A percentile compares a stretch with the other conserved stretches of the same genome.
These are phyloP conservation scores for Fusarium paranaense DNA, from an alignment of 2,329 filamentous ascomycete species.

Conservation along the genomic window DNA sequence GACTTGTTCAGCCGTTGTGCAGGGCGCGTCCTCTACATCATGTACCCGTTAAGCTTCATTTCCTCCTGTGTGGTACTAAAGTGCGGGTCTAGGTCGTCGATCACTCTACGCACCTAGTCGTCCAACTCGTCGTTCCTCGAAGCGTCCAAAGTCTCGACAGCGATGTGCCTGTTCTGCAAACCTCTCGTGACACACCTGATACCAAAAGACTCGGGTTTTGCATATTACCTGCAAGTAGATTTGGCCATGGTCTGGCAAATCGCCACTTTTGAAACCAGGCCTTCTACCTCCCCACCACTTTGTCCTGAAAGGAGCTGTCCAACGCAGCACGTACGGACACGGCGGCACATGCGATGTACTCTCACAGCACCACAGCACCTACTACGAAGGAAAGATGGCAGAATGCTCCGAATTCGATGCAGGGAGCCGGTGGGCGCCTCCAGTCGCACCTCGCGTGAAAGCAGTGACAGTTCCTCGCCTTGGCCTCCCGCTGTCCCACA, in stretches of 20 bases:
- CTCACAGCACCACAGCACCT: conserved; percentile 19
- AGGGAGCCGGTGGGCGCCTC: conserved; percentile 42
- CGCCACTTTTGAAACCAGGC: not conserved
- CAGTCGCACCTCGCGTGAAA: conserved; percentile 37
- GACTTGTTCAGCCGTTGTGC: conserved; percentile 14
- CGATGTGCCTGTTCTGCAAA: not conserved
- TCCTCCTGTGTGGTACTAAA: not conserved
- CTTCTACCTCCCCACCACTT: not conserved
- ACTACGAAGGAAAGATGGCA: conserved; percentile 35
- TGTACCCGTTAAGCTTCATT: conserved; percentile 2
- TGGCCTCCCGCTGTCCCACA: conserved; percentile 44
- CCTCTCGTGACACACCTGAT: not conserved
- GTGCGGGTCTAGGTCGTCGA: not conserved
- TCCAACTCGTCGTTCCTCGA: not conserved
- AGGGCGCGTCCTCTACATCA: not conserved
- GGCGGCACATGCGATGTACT: conserved; percentile 31
- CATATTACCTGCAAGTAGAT: not conserved
- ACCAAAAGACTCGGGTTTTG: not conserved
- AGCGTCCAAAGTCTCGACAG: not conserved
- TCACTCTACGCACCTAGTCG: not conserved
- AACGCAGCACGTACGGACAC: conserved; percentile 22
- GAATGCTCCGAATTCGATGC: conserved; percentile 43
- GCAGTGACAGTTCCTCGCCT: conserved; percentile 42
- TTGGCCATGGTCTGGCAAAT: not conserved
- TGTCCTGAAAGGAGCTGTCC: conserved; percentile 13